Percentiles rank a stretch among this genome's conserved stretches.
Conservation (phyloP, 805 yeast genomes). For the Zygosaccharomyces kombuchaensis region DNA sequence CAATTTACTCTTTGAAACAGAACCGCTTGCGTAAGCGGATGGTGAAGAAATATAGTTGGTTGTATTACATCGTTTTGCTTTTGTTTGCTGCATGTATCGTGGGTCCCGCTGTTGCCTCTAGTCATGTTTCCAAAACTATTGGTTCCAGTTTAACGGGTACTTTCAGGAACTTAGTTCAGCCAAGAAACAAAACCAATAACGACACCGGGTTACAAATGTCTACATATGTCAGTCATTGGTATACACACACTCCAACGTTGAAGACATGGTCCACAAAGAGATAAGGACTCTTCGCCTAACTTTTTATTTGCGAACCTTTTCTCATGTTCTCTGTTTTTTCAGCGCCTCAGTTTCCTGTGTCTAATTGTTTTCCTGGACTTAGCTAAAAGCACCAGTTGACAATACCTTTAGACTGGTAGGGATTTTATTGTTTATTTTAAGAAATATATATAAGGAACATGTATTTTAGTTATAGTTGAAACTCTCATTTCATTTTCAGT, state of each 20-base stretch:
- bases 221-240: conserved; percentile 35
- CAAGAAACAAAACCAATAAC: conserved; percentile 73
- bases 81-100: conserved; percentile 72
- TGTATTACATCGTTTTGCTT: conserved; percentile 67
- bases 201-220: conserved; percentile 63
- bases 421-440: conserved; percentile 1
- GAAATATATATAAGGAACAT: conserved; percentile 18
- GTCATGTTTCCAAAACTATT: conserved; percentile 40
- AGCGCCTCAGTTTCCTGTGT: neutral
- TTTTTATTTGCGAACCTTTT: neutral
- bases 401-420: neutral
- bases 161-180: conserved; percentile 77
- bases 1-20: conserved; percentile 94
- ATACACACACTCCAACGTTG: conserved; percentile 49
- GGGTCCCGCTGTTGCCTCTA: conserved; percentile 88
- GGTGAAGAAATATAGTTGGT: conserved; percentile 86
- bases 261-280: conserved; percentile 52
- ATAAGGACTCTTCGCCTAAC: conserved; percentile 9
- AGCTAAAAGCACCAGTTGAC: neutral
- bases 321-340: neutral
- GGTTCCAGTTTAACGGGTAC: conserved; percentile 37
- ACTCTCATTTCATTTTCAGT: conserved; percentile 6
- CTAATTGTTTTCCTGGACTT: neutral
- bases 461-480: conserved; percentile 21
- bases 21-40: conserved; percentile 94